Evolutionary conservation across 2,329 filamentous ascomycete species (phyloP), one percentile per base, ranked within the genome.

Genomic region (Biscogniauxia mediterranea): DNA sequence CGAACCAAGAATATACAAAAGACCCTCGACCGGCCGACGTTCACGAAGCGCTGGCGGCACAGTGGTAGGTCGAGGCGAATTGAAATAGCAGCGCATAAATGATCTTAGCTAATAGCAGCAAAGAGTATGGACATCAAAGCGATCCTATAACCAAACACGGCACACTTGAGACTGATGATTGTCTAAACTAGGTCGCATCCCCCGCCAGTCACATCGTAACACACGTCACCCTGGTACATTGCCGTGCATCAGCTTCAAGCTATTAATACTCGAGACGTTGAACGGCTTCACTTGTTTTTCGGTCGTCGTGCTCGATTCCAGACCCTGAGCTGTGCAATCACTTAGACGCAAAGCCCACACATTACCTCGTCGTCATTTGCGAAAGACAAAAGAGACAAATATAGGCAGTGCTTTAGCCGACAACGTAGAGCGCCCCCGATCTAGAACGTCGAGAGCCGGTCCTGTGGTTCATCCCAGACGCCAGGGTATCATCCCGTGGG

Each of bases 401-500:
- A 8, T 32, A 23, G 23, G 7, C 7, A 32, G 28, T 9, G 28
- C 28, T 32, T 32, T 32, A 32, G 28, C 28, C 28, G 11, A 32
- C 28, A 23, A 32, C 3, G 11, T 32, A 32, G 28, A 13, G 28
- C 28, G 7, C 28, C 28, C 28, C 11, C 28, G 28, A 32, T 32
- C 28, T 32, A 32, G 28, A 32, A 4, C 28, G 28, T 32, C 28
- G 28, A 32, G 28, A 32, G 28, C 28, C 28, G 28, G 28, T 32
- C 28, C 28, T 59, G 55, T 54, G 25, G 15, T 61, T 52, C 56
- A 56, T 57, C 58, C 54, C 59, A 61, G 59, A 66, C 66, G 62
- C 60, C 59, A 67, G 62, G 64, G 64, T 67, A 57, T 55, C 64
- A 67, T 67, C 66, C 64, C 66, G 64, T 59, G 23, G 64, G 58